Conservation (phyloP, 371 early-diverging fungal genomes). For the Mucor sp. region DNA sequence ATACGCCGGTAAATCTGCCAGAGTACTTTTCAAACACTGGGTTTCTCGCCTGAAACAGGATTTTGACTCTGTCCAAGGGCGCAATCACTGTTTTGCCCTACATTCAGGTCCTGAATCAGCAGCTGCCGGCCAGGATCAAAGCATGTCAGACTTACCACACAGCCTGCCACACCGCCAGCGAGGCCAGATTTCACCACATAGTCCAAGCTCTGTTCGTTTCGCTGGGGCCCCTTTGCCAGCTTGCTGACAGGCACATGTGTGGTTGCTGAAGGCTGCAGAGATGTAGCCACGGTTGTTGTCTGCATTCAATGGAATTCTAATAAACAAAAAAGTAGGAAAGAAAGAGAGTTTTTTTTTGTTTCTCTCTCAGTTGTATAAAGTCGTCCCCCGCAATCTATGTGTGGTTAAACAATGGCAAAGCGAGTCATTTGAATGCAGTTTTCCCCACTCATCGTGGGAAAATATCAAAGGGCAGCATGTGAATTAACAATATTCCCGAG, state of each 20-base stretch:
- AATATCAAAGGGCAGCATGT: no score
- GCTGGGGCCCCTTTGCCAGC: background rate
- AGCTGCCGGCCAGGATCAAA: no score
- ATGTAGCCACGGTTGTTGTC: background rate
- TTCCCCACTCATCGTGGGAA: no score
- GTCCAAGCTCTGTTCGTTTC: conserved; percentile 29
- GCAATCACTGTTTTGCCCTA: conserved; percentile 90
- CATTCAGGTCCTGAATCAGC: no score
- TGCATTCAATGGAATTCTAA: background rate
- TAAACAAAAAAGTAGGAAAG: background rate
- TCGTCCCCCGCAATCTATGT: no score
- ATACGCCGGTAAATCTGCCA: conserved; percentile 79
- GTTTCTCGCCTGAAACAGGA: conserved; percentile 91
- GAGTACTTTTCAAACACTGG: conserved; percentile 78
- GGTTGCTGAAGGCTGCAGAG: background rate
- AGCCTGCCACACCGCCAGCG: conserved; percentile 44
- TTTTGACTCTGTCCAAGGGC: conserved; percentile 94
- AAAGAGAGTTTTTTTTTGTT: no score
- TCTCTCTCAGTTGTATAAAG: no score
- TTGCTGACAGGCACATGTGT: background rate
- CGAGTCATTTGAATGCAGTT: no score
- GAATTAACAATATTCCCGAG: no score
- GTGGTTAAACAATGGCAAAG: no score
- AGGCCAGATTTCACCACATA: conserved; percentile 33
- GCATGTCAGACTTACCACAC: conserved; percentile 28